phyloP scores from a whole-genome alignment of 2,329 filamentous ascomycete genomes.

The Zelopaecilomyces penicillatus region DNA sequence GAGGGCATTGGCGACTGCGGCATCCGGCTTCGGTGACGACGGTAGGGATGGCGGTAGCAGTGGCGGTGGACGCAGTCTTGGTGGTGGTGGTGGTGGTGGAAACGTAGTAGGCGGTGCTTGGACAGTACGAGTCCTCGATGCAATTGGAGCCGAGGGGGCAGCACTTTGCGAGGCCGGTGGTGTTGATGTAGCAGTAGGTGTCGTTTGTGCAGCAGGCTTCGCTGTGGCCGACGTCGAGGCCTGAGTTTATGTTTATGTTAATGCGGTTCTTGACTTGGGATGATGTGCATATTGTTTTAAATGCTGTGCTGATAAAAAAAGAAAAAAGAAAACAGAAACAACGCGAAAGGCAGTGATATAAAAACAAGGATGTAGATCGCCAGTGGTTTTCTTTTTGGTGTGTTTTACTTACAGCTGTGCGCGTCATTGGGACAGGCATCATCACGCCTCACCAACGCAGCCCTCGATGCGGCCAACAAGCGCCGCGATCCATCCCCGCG shows the following conservation, averaged over 20 bases:
- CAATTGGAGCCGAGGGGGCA: slow-evolving; percentile 36
- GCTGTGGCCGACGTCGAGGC: slow-evolving; percentile 32
- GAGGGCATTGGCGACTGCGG: slow-evolving; percentile 32
- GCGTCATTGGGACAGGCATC: no score
- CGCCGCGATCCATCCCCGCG: no score
- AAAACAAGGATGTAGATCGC: no score
- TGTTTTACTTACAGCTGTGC: no score
- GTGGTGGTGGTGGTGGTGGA: slow-evolving; percentile 20
- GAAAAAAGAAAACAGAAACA: no score
- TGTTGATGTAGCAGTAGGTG: slow-evolving; percentile 37
- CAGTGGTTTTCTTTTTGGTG: no score
- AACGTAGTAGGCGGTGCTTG: slow-evolving; percentile 26
- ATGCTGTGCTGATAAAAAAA: no score
- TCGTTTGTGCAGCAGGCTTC: slow-evolving; percentile 35
- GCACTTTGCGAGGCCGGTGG: slow-evolving; percentile 25
- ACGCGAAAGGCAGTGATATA: no score
- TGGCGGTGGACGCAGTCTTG: slow-evolving; percentile 11
- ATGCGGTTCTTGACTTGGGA: no score
- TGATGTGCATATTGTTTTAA: no score
- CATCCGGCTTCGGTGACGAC: slow-evolving; percentile 24
- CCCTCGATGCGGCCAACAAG: no score
- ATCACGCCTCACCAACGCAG: no score
- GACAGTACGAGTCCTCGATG: slow-evolving; percentile 27
- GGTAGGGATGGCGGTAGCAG: slow-evolving; percentile 18
- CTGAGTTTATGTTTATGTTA: slow-evolving; percentile 16